Percentiles rank a stretch among this genome's conserved stretches.
These are phyloP conservation scores for Margaritispora aquatica DNA, from an alignment of 495 filamentous ascomycete genomes.

Conservation along the genomic window DNA sequence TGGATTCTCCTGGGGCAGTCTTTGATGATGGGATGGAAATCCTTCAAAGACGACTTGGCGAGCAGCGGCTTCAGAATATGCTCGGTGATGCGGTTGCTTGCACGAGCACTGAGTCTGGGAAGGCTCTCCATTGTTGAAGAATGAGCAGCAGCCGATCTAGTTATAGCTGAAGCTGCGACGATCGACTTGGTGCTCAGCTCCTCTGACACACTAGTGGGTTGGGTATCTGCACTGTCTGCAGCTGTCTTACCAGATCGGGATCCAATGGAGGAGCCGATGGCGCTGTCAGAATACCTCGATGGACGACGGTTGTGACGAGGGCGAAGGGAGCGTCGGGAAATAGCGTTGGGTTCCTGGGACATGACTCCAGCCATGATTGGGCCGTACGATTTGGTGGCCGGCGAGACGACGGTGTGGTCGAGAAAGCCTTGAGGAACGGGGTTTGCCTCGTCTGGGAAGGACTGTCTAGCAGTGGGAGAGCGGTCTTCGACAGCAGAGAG, in stretches of 20 bases:
- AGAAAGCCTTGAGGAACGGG: conserved; percentile 46
- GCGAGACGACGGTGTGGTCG: conserved; percentile 34
- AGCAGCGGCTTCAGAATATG: conserved; percentile 47
- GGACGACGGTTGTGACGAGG: conserved; percentile 41
- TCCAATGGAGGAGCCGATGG: conserved; percentile 49
- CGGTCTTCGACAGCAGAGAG: conserved; percentile 30
- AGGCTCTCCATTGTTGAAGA: conserved; percentile 29
- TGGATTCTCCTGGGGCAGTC: conserved; percentile 71
- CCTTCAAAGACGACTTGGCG: conserved; percentile 50
- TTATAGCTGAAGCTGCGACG: conserved; percentile 37
- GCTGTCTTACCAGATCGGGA: conserved; percentile 32
- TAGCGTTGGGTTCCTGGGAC: conserved; percentile 17
- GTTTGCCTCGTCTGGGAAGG: conserved; percentile 40
- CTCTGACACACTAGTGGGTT: conserved; percentile 15
- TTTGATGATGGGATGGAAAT: conserved; percentile 71
- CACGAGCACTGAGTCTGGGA: conserved; percentile 41
- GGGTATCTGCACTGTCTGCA: conserved; percentile 10
- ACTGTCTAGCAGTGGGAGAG: conserved; percentile 23
- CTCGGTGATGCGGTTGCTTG: conserved; percentile 47
- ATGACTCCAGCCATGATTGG: conserved; percentile 30
- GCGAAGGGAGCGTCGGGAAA: conserved; percentile 31
- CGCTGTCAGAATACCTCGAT: conserved; percentile 55
- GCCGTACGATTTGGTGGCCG: conserved; percentile 21
- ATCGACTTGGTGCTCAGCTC: conserved; percentile 27
- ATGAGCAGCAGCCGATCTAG: conserved; percentile 39